Percentiles rank a stretch among this genome's conserved stretches.
Evolutionary conservation across 1,139 yeast species (phyloP).

Genomic region (Taphrina betulina): DNA sequence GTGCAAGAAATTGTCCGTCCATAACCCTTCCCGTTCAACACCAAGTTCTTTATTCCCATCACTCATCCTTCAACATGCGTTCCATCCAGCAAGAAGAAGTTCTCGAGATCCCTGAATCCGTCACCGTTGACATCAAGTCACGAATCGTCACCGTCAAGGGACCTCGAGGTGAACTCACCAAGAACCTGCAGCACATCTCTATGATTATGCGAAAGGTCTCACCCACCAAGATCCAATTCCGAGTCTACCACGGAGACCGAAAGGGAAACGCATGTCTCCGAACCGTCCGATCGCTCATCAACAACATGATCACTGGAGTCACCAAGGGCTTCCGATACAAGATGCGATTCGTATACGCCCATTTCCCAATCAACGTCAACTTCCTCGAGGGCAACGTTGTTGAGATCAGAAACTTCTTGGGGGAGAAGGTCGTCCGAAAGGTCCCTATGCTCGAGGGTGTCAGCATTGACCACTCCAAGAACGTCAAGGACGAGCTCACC

Average conservation of each 20-base stretch:
- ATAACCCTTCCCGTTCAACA: not conserved
- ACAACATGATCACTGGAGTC: slow-evolving; percentile 97
- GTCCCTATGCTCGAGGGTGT: slow-evolving; percentile 89
- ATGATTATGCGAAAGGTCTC: slow-evolving; percentile 82
- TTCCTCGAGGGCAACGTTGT: slow-evolving; percentile 71
- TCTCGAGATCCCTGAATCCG: slow-evolving; percentile 92
- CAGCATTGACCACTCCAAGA: slow-evolving; percentile 72
- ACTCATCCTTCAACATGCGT: slow-evolving; percentile 18
- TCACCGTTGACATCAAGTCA: slow-evolving; percentile 85
- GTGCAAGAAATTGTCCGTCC: no score
- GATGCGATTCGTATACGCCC: slow-evolving; percentile 99
- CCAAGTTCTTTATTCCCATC: not conserved
- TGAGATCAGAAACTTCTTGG: slow-evolving; percentile 99
- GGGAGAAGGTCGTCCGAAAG: slow-evolving; percentile 94
- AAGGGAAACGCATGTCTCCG: slow-evolving; percentile 99
- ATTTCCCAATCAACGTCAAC: slow-evolving; percentile 99
- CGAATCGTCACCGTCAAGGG: slow-evolving; percentile 89
- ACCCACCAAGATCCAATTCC: slow-evolving; percentile 73
- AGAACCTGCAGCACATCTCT: slow-evolving; percentile 91
- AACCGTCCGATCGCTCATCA: slow-evolving; percentile 92
- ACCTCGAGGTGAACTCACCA: slow-evolving; percentile 94
- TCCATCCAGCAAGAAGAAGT: slow-evolving; percentile 58
- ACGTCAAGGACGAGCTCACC: slow-evolving; percentile 91
- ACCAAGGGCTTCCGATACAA: slow-evolving; percentile 94
- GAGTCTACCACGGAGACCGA: slow-evolving; percentile 99